Conservation (phyloP, 441 rosid species). For the Jatropha multifida region DNA sequence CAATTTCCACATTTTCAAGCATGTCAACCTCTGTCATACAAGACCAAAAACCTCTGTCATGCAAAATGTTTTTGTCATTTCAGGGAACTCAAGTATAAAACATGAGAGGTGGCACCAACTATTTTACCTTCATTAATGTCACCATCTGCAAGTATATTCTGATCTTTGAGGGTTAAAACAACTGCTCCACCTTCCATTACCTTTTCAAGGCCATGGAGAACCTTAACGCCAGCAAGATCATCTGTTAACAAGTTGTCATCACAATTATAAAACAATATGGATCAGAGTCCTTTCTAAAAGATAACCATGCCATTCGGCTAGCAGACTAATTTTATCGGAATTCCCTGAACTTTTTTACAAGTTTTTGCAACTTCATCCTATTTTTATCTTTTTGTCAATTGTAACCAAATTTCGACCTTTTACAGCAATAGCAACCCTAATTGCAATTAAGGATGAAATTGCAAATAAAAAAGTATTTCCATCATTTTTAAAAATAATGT, state of each 20-base stretch:
- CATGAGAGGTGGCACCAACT: slow-evolving; percentile 15
- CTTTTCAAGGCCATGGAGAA: slow-evolving; percentile 92
- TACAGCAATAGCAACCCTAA: no score
- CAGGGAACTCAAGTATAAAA: slow-evolving; percentile 19
- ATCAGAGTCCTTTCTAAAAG: slow-evolving; percentile 11
- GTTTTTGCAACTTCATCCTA: no score
- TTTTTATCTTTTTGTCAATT: no score
- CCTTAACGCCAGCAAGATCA: slow-evolving; percentile 82
- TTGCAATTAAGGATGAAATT: no score
- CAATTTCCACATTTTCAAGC: slow-evolving; percentile 99
- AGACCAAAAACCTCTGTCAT: slow-evolving; percentile 41
- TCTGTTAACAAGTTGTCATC: slow-evolving; percentile 44
- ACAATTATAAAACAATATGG: slow-evolving; percentile 10
- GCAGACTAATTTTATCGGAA: background rate
- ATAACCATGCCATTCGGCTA: slow-evolving; percentile 14
- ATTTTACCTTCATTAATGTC: slow-evolving; percentile 79
- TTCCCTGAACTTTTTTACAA: no score
- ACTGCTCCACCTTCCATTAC: slow-evolving; percentile 97
- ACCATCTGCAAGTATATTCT: slow-evolving; percentile 82
- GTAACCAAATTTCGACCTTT: no score
- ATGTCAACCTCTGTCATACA: slow-evolving; percentile 76
- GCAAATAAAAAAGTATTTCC: no score
- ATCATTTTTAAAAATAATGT: no score
- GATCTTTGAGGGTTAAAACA: slow-evolving; percentile 94
- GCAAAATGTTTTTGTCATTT: slow-evolving; percentile 23